These are phyloP conservation scores for Paracorniculantispora psalliotae DNA, from an alignment of 2,329 filamentous ascomycete genomes.

Conservation along the genomic window DNA sequence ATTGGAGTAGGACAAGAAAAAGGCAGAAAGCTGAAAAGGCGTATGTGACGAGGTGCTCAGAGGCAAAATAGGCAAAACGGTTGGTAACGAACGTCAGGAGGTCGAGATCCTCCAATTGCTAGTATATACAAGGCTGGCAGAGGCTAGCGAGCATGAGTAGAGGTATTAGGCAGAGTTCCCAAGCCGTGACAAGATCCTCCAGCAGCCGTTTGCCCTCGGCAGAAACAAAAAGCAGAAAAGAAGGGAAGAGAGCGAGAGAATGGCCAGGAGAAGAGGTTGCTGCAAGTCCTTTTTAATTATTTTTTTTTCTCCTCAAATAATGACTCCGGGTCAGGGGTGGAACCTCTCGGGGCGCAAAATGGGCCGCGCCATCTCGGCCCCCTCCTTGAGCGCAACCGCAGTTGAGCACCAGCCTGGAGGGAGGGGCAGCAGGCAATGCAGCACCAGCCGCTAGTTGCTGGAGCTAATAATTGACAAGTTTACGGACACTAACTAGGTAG, in stretches of 20 bases:
- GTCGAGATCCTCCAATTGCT: slow-evolving; percentile 13
- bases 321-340: slow-evolving; percentile 22
- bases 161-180: slow-evolving; percentile 25
- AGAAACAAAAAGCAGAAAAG: slow-evolving; percentile 2
- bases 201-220: slow-evolving; percentile 11
- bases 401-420: background rate
- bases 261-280: slow-evolving; percentile 14
- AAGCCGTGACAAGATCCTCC: slow-evolving; percentile 20
- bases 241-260: slow-evolving; percentile 4
- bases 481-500: too few relatives aligned
- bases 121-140: slow-evolving; percentile 31
- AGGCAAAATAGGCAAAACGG: slow-evolving; percentile 14
- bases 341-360: slow-evolving; percentile 18
- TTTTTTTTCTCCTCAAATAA: slow-evolving; percentile 18
- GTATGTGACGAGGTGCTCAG: slow-evolving; percentile 16
- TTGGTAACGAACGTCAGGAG: slow-evolving; percentile 16
- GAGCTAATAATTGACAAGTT: background rate
- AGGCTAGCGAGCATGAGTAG: slow-evolving; percentile 37
- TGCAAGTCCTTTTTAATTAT: slow-evolving; percentile 16
- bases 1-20: background rate
- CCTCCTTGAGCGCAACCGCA: slow-evolving; percentile 6
- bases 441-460: background rate
- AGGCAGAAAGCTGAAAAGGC: background rate
- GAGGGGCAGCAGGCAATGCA: too few relatives aligned
- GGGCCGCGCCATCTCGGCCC: slow-evolving; percentile 12